Evolutionary conservation across 495 filamentous ascomycete genomes (phyloP).

Genomic region (Penicillium coffeae): DNA sequence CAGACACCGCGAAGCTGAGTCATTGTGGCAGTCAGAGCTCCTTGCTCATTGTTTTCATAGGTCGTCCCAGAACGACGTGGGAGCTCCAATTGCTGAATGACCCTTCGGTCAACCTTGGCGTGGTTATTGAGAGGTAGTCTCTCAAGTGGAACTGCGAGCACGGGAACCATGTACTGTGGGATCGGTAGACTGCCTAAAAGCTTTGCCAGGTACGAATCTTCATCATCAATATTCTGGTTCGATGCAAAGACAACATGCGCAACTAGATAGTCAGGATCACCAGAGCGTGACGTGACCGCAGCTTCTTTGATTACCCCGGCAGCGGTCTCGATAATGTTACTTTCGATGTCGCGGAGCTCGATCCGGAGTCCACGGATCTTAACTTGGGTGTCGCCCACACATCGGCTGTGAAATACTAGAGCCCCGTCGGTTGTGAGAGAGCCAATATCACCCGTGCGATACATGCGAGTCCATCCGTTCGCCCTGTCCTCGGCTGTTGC

Average conservation of each 20-base stretch:
- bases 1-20: too few species aligned
- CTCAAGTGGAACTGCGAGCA: slow-evolving; percentile 22
- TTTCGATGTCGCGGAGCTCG: slow-evolving; percentile 48
- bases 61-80: background rate
- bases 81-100: slow-evolving; percentile 1
- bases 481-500: slow-evolving; percentile 5
- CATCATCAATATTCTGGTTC: too few species aligned
- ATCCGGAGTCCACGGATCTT: slow-evolving; percentile 51
- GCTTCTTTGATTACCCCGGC: background rate
- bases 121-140: slow-evolving; percentile 32
- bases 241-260: too few species aligned
- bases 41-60: background rate
- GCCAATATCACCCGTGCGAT: slow-evolving; percentile 42
- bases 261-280: too few species aligned
- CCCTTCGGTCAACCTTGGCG: slow-evolving; percentile 37
- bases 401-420: slow-evolving; percentile 35
- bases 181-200: background rate
- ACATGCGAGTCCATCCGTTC: slow-evolving; percentile 31
- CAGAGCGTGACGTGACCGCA: background rate
- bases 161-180: background rate
- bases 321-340: background rate
- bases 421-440: slow-evolving; percentile 31
- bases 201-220: background rate
- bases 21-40: too few species aligned
- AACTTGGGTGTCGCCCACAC: slow-evolving; percentile 42